A percentile compares a stretch with the other conserved stretches of the same genome.
phyloP scores from a whole-genome alignment of 306 rosid species.

The Citrullus colocynthis region DNA sequence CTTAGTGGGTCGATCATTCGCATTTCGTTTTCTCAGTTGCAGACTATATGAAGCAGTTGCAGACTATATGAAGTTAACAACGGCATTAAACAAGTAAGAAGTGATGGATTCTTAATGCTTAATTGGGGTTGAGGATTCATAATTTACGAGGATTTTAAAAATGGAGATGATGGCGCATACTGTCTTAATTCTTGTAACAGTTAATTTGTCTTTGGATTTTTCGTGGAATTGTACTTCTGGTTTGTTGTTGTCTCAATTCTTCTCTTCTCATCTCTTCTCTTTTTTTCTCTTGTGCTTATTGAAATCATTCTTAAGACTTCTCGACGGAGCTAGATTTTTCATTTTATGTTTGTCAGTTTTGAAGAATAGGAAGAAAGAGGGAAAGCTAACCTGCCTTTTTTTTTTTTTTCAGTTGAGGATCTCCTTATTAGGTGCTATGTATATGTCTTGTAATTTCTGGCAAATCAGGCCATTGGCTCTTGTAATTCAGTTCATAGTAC shows the following conservation, averaged over 20 bases:
- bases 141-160: slow-evolving; percentile 30
- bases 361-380: slow-evolving; percentile 28
- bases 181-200: slow-evolving; percentile 37
- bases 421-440: slow-evolving; percentile 20
- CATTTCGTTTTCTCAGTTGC: slow-evolving; percentile 93
- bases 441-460: slow-evolving; percentile 38
- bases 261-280: slow-evolving; percentile 18
- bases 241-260: slow-evolving; percentile 20
- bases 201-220: slow-evolving; percentile 20
- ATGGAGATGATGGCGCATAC: slow-evolving; percentile 34
- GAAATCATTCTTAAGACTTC: slow-evolving; percentile 7
- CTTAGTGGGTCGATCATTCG: slow-evolving; percentile 68
- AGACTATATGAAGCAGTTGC: slow-evolving; percentile 68
- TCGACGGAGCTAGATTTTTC: slow-evolving; percentile 22
- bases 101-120: slow-evolving; percentile 27
- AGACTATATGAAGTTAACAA: slow-evolving; percentile 33
- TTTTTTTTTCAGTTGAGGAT: slow-evolving; percentile 4
- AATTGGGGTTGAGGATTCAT: slow-evolving; percentile 36
- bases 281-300: slow-evolving; percentile 29
- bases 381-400: background rate
- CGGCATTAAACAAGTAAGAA: slow-evolving; percentile 12
- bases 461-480: slow-evolving; percentile 25
- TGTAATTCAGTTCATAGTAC: slow-evolving; percentile 36
- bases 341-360: slow-evolving; percentile 13
- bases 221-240: slow-evolving; percentile 7